Base-by-base conservation (phyloP, 805 yeast genomes). In the Kuraishia borneana region DNA sequence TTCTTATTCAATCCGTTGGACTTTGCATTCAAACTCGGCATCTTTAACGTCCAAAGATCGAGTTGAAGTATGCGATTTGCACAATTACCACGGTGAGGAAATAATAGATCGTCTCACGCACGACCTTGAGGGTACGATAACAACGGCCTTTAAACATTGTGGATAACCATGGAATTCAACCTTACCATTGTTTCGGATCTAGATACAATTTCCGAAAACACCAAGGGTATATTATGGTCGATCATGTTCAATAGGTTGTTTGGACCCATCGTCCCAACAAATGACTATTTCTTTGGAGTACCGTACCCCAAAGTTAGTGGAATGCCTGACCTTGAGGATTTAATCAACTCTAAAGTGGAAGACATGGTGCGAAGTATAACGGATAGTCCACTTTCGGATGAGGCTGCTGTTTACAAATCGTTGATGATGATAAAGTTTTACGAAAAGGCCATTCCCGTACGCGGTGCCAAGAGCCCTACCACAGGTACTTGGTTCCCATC, bases 231-330 rank as follows among this genome's bases (percentile, higher is more conserved):
- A 19, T 50, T 83, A 36, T 75, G 83, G 61, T 60, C 83, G 2
- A 72, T 82, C 14, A 70, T 82, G 49, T 82, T 82, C 51, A 71
- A 75, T 36, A 57, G 94, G 30, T 56, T 79, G 19, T 73, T 83
- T 47, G 89, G 88, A 1, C 65, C 76, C 1, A 60, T 79, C 13
- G 51, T 56, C 2, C 85, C 88, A 2, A 51, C 58, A 12, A 65
- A 71, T 3, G 54, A 58, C n/a, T 77, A 74, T 40, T 73, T 75
- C 34, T 51, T 70, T 7, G 76, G 69, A 13, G 61, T 78, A 3
- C 65, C 83, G 4, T 81, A 78, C 43, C 77, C 82, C 0, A 58
- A 62, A 43, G 58, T 52, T 3, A 65, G 60, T 8, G 30, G 40
- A 21, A 48, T 61, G 36, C 64, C 72, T 0, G 74, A 65, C n/a